These are phyloP conservation scores for Aspergillus saccharolyticus DNA, from an alignment of 495 filamentous ascomycete genomes.

Conservation along the genomic window DNA sequence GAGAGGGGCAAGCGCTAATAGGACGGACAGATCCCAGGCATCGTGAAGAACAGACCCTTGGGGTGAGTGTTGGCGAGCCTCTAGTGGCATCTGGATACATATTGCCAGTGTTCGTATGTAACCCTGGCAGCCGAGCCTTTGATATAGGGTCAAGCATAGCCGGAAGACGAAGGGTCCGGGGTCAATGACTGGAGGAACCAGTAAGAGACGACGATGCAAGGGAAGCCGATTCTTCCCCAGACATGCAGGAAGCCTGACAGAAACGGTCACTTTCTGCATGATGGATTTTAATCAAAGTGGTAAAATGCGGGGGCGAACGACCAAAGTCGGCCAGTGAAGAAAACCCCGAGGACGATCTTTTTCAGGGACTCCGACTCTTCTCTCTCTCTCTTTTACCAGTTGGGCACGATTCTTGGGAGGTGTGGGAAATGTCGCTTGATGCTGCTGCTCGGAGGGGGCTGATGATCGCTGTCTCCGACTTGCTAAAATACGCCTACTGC, in stretches of 20 bases:
- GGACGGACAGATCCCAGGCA: background rate
- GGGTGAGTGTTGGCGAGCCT: background rate
- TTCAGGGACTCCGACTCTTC: too few relatives aligned
- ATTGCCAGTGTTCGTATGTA: conserved; percentile 1
- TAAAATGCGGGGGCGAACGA: conserved; percentile 1
- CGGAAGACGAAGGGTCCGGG: background rate
- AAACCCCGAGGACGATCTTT: background rate
- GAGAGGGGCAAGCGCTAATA: background rate
- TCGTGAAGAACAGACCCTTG: background rate
- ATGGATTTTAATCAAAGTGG: conserved; percentile 2
- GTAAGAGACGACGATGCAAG: background rate
- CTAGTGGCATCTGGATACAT: background rate
- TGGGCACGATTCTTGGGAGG: background rate
- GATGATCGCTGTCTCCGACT: background rate
- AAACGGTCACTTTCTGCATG: conserved; percentile 3
- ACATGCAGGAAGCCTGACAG: conserved; percentile 4
- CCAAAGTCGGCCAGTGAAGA: background rate
- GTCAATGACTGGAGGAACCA: background rate
- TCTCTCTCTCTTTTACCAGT: too few relatives aligned
- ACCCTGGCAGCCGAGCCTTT: background rate
- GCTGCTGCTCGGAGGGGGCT: background rate
- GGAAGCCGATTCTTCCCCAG: conserved; percentile 1
- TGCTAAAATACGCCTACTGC: background rate
- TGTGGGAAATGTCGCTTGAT: background rate
- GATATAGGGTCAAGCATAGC: background rate